A percentile compares a stretch with the other conserved stretches of the same genome.
These are phyloP conservation scores for Xylariaceae sp. DNA, from an alignment of 2,329 filamentous ascomycete species.

Conservation along the genomic window DNA sequence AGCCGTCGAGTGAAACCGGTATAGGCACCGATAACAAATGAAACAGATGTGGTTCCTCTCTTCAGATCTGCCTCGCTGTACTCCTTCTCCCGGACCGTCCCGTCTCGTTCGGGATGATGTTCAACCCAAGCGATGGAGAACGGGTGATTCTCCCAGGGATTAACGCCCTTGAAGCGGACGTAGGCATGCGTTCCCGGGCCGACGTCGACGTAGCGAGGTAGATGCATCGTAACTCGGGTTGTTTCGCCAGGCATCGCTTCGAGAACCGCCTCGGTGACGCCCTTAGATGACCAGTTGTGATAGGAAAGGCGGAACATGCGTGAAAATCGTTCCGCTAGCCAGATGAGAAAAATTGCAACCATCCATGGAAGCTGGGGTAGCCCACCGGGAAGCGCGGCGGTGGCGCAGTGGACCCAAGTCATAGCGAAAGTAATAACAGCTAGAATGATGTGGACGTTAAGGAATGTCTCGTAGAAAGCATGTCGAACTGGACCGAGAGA, in stretches of 20 bases:
- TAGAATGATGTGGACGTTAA: conserved; percentile 80
- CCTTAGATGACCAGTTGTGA: conserved; percentile 63
- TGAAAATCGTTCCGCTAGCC: conserved; percentile 70
- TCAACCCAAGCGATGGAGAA: conserved; percentile 80
- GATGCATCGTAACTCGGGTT: conserved; percentile 69
- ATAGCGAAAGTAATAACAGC: conserved; percentile 69
- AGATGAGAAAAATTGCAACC: conserved; percentile 73
- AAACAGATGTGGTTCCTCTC: conserved; percentile 59
- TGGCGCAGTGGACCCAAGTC: conserved; percentile 77
- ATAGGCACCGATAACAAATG: conserved; percentile 84
- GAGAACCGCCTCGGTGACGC: conserved; percentile 66
- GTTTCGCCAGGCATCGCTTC: conserved; percentile 71
- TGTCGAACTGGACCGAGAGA: conserved; percentile 82
- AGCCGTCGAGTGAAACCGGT: conserved; percentile 86
- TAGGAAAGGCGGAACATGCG: conserved; percentile 67
- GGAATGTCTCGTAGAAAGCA: conserved; percentile 96
- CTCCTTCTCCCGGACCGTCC: conserved; percentile 45
- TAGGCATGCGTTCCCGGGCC: conserved; percentile 75
- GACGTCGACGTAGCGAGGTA: conserved; percentile 68
- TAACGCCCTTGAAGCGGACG: conserved; percentile 68
- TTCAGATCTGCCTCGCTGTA: conserved; percentile 25
- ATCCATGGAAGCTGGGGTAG: conserved; percentile 76
- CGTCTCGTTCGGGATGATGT: conserved; percentile 47
- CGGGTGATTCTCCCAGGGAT: conserved; percentile 73
- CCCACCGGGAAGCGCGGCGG: conserved; percentile 65